Evolutionary conservation across 164 flowering plant species (phyloP).

Genomic region (Chimonanthus salicifolius): DNA sequence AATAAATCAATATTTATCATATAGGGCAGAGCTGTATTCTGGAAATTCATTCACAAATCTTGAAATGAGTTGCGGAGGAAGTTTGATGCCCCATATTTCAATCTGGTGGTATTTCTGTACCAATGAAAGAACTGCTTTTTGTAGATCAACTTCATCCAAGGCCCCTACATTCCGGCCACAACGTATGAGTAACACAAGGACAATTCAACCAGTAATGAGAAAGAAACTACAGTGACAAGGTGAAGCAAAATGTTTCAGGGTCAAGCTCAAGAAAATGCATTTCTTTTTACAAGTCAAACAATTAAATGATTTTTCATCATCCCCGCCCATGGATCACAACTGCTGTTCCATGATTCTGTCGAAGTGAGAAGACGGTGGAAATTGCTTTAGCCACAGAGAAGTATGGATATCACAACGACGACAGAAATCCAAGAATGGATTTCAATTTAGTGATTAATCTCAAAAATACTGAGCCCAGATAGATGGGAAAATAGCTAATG

Average conservation of each 20-base stretch:
- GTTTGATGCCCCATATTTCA: conserved; percentile 22
- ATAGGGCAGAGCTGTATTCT: conserved; percentile 28
- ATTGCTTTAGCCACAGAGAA: neutral
- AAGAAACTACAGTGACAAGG: neutral
- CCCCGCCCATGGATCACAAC: neutral
- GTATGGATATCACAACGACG: neutral
- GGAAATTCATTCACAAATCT: conserved; percentile 44
- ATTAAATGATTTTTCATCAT: neutral
- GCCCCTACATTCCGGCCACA: conserved; percentile 34
- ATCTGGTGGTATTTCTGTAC: conserved; percentile 37
- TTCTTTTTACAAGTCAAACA: neutral
- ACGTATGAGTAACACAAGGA: neutral
- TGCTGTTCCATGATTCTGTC: neutral
- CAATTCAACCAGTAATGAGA: neutral
- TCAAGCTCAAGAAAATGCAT: neutral
- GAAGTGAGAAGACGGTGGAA: neutral
- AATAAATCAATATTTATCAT: conserved; percentile 7
- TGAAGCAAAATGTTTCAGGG: neutral
- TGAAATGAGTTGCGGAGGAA: conserved; percentile 30
- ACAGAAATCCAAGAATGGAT: neutral
- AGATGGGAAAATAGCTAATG: neutral
- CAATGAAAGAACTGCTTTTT: conserved; percentile 27
- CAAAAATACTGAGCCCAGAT: neutral
- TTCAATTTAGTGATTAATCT: neutral
- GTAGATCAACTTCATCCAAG: conserved; percentile 43